Base-by-base conservation (phyloP, 352 stramenopile species). In the Globisporangium acanthophoron region DNA sequence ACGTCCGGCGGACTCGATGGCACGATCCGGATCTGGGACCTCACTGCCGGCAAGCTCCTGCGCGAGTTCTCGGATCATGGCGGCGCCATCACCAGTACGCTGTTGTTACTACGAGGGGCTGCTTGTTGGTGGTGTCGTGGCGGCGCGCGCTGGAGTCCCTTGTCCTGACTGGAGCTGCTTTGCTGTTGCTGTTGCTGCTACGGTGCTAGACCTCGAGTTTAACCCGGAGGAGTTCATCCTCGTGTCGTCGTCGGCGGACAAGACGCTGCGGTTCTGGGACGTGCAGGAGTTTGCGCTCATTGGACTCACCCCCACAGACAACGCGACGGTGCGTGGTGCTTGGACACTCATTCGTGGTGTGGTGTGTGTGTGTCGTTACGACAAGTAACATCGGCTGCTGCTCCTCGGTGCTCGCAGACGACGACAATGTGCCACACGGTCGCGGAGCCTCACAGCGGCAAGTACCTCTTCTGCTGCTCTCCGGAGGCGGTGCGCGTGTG, bases 161-260 rank as follows among this genome's bases (percentile, higher is more conserved):
- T n/a, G 3, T 7, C 0, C 43, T 27, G 43, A 15, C 40, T 46
- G 16, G 18, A 18, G 13, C 12, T 1, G 35, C 15, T 21, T 27
- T 5, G 5, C 33, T 29, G 9, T 6, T 55, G 5, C 18, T 8
- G 12, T 8, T 21, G 33, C 20, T 16, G 18, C 27, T 54, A 5
- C 24, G 33, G 16, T 29, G 21, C n/a, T 13, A 64, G 73, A 60
- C 35, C 73, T 94, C 3, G 83, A 92, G 59, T 94, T 93, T 55
- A 94, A 93, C 40, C 85, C 85, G 0, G 81, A 93, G 46, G 85
- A 94, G 56, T 92, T 91, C 52, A 93, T 93, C 35, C 65, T 94
- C 33, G 83, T 92, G 54, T 93, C 85, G 3, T 73, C 85, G 21
- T 80, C 81, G 20, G 66, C 74, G 13, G 85, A 94, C 55, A 83